Percentiles rank a stretch among this genome's conserved stretches.
Conservation (phyloP, 2,329 filamentous ascomycete genomes). For the Trichophyton rubrum region DNA sequence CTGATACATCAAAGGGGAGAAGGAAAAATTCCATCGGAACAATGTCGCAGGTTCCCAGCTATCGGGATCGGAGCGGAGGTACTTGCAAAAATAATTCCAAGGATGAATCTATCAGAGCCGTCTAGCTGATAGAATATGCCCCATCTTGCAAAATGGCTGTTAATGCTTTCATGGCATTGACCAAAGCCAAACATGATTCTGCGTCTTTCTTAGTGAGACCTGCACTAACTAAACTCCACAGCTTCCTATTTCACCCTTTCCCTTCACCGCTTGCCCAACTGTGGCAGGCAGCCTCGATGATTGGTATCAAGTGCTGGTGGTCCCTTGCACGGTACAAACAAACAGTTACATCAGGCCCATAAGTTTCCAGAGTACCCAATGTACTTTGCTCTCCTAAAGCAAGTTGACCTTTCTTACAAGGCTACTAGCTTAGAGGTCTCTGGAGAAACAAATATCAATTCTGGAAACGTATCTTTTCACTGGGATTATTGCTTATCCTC, state of each 20-base stretch:
- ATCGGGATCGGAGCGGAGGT: not conserved
- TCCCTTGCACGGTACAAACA: constrained; percentile 11
- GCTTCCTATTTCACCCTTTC: constrained; percentile 4
- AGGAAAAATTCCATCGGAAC: constrained; percentile 3
- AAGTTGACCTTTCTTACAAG: constrained; percentile 13
- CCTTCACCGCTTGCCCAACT: constrained; percentile 13
- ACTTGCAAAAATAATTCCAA: not conserved
- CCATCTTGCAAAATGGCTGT: not conserved
- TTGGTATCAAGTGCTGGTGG: constrained; percentile 9
- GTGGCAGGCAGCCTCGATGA: constrained; percentile 13
- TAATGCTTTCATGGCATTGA: not conserved
- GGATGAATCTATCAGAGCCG: not conserved
- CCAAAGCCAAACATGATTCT: not conserved
- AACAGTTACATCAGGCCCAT: constrained; percentile 10
- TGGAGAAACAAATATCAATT: not conserved
- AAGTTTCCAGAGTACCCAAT: not conserved
- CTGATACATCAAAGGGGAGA: not conserved
- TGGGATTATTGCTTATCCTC: not conserved
- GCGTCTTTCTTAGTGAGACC: constrained; percentile 9
- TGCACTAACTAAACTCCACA: constrained; percentile 7
- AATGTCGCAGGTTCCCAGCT: constrained; percentile 1
- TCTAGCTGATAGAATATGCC: not conserved
- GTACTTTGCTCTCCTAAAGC: not conserved
- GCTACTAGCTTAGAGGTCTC: constrained; percentile 3
- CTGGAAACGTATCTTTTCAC: not conserved